Conservation (phyloP, 2,329 filamentous ascomycete genomes). For the Pestalotiopsis sp. region DNA sequence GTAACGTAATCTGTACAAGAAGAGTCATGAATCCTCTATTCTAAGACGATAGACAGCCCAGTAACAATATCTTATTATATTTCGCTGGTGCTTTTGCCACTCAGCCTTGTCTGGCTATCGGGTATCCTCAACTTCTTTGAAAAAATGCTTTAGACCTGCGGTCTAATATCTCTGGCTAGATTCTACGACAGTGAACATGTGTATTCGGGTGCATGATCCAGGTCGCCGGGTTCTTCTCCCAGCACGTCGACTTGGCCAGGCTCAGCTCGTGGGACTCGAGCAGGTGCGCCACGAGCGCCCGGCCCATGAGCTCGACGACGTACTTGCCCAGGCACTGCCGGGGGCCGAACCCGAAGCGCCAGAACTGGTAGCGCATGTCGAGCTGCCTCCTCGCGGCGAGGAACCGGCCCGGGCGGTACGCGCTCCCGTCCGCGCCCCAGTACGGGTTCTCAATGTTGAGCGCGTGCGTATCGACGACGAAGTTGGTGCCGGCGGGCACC, state of each 20-base stretch:
- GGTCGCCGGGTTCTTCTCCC: constrained; percentile 12
- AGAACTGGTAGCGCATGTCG: constrained; percentile 37
- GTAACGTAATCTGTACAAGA: no score
- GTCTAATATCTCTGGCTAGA: no score
- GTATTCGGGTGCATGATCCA: constrained; percentile 19
- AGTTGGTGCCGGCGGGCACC: constrained; percentile 38
- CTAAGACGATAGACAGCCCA: no score
- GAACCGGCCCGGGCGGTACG: constrained; percentile 36
- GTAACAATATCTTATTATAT: no score
- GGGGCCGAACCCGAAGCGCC: constrained; percentile 48
- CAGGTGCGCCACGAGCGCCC: constrained; percentile 19
- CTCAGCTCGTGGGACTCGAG: constrained; percentile 15
- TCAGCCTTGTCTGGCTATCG: no score
- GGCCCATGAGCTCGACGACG: constrained; percentile 38
- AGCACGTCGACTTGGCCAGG: constrained; percentile 3
- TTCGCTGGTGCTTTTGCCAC: no score
- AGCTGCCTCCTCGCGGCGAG: constrained; percentile 5
- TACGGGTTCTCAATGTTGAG: constrained; percentile 40
- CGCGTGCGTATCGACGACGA: constrained; percentile 44
- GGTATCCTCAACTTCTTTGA: no score
- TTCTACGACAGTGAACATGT: not conserved
- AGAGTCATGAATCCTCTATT: no score
- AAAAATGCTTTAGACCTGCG: no score
- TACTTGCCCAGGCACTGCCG: constrained; percentile 44
- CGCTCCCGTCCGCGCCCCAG: constrained; percentile 38